These are phyloP conservation scores for Glaciozyma martinii DNA, from an alignment of 768 basidiomycete species.

Conservation along the genomic window DNA sequence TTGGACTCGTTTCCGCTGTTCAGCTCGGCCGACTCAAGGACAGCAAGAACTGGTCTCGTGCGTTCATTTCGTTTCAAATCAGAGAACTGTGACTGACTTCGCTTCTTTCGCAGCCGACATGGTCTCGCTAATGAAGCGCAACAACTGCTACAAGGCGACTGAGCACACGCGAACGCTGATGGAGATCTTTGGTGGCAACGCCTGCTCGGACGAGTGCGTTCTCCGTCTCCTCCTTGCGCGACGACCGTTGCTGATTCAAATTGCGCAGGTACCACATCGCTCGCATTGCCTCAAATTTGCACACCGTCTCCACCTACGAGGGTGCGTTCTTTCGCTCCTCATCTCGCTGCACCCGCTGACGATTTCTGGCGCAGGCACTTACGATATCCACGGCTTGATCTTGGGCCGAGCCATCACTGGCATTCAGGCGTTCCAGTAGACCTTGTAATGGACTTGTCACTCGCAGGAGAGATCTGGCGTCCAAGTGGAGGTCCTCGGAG, in stretches of 20 bases:
- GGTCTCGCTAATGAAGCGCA: slow-evolving; percentile 89
- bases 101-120: slow-evolving; percentile 54
- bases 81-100: no score
- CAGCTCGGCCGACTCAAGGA: slow-evolving; percentile 75
- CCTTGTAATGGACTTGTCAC: no score
- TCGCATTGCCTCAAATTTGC: slow-evolving; percentile 87
- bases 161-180: slow-evolving; percentile 68
- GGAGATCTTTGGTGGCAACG: slow-evolving; percentile 91
- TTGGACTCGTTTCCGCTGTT: slow-evolving; percentile 38
- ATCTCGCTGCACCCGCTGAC: no score
- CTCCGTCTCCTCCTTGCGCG: not conserved
- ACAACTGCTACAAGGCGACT: slow-evolving; percentile 90
- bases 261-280: slow-evolving; percentile 58
- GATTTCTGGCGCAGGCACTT: no score
- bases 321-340: no score
- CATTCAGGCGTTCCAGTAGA: slow-evolving; percentile 59
- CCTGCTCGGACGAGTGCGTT: slow-evolving; percentile 67
- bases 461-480: no score
- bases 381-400: slow-evolving; percentile 39
- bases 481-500: no score
- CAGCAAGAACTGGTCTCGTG: slow-evolving; percentile 52
- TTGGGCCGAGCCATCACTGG: slow-evolving; percentile 89
- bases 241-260: not conserved
- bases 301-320: slow-evolving; percentile 95
- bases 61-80: not conserved